phyloP scores from a whole-genome alignment of 1,284 basidiomycete genomes.

The Ceratorhiza oryzae-sativae region DNA sequence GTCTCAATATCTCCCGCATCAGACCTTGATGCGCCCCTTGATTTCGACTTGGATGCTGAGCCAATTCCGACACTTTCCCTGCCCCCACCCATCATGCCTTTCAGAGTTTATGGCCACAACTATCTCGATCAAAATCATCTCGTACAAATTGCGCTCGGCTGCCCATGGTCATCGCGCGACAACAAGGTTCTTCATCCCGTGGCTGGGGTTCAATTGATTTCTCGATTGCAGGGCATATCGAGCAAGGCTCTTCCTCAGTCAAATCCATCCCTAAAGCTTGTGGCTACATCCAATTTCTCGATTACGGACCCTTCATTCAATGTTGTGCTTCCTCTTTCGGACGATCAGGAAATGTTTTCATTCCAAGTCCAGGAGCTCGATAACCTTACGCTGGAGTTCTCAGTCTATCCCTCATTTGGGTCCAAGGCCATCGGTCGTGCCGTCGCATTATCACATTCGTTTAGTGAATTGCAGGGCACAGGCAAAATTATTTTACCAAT shows the following conservation, averaged over 20 bases:
- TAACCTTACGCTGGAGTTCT: conserved; percentile 87
- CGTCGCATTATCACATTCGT: conserved; percentile 81
- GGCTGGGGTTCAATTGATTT: conserved; percentile 31
- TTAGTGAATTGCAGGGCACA: conserved; percentile 53
- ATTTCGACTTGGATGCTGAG: conserved; percentile 78
- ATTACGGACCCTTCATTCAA: conserved; percentile 69
- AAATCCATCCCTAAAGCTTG: conserved; percentile 85
- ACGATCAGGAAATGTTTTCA: conserved; percentile 81
- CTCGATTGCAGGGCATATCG: conserved; percentile 56
- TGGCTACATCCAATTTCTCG: conserved; percentile 76
- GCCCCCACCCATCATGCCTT: conserved; percentile 98
- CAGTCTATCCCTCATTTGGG: conserved; percentile 98
- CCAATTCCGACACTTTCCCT: conserved; percentile 92
- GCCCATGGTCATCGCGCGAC: conserved; percentile 54
- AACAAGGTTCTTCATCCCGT: conserved; percentile 47
- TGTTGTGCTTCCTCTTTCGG: conserved; percentile 83
- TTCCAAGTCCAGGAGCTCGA: conserved; percentile 86
- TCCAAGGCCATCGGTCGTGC: conserved; percentile 96
- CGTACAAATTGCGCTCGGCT: conserved; percentile 88
- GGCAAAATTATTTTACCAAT: conserved; percentile 77
- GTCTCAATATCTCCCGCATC: conserved; percentile 46
- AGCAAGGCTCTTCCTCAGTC: conserved; percentile 42
- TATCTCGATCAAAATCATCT: conserved; percentile 89
- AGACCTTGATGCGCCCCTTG: conserved; percentile 49
- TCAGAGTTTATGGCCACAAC: conserved; percentile 89